Evolutionary conservation across 768 basidiomycete species (phyloP).

Genomic region (Serendipita vermifera): DNA sequence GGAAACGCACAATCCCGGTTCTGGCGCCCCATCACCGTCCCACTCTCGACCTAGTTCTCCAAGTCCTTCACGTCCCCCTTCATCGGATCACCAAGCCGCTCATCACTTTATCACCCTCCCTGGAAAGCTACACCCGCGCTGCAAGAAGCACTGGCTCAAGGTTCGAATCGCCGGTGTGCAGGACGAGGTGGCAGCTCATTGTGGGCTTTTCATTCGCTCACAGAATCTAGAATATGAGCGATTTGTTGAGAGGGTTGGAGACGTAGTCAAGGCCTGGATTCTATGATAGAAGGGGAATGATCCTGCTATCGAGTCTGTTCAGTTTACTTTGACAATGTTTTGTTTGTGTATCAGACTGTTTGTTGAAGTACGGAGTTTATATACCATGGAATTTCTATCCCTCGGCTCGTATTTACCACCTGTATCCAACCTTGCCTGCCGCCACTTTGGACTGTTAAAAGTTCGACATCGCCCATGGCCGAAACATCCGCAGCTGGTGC

Average conservation of each 20-base stretch:
- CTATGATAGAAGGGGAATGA: not conserved
- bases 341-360: too few relatives aligned
- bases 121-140: conserved; percentile 25
- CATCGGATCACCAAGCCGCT: conserved; percentile 1
- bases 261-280: conserved; percentile 30
- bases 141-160: conserved; percentile 39
- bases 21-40: too few relatives aligned
- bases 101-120: conserved; percentile 44
- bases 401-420: too few relatives aligned
- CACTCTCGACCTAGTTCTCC: not conserved
- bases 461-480: too few relatives aligned
- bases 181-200: conserved; percentile 46
- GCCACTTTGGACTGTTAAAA: too few relatives aligned
- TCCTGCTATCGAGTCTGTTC: not conserved
- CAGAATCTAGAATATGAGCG: conserved; percentile 40
- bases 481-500: not conserved
- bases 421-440: too few relatives aligned
- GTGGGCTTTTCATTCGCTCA: conserved; percentile 38
- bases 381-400: too few relatives aligned
- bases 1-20: too few relatives aligned
- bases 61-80: conserved; percentile 9
- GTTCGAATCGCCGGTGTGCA: conserved; percentile 38
- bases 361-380: too few relatives aligned
- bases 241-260: conserved; percentile 34
- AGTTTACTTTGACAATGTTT: too few relatives aligned